Percentiles rank a stretch among this genome's conserved stretches.
Evolutionary conservation across 371 early-diverging fungal species (phyloP).

Genomic region (Racocetra persica): DNA sequence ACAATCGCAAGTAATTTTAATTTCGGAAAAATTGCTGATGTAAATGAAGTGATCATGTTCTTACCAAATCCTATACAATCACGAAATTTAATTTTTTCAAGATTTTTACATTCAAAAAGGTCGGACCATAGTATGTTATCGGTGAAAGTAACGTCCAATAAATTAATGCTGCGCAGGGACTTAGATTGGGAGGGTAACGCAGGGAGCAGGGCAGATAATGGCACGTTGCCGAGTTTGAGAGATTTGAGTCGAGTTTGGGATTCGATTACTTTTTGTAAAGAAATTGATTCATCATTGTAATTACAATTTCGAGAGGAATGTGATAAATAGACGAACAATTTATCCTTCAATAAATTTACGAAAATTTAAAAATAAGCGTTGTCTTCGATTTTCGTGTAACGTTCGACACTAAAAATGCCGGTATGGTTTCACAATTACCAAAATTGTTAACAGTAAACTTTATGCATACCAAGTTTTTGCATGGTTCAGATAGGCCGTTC

Average conservation of each 20-base stretch:
- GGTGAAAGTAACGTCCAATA: neutral
- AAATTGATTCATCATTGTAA: neutral
- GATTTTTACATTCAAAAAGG: neutral
- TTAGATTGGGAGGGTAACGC: conserved; percentile 1
- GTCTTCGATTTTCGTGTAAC: too few relatives aligned
- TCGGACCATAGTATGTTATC: neutral
- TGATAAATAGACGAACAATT: conserved; percentile 26
- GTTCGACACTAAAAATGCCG: too few relatives aligned
- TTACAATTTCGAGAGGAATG: conserved; percentile 6
- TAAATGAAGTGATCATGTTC: neutral
- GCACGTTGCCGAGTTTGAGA: conserved; percentile 7
- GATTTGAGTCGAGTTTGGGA: conserved; percentile 15
- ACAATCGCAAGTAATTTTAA: conserved; percentile 31
- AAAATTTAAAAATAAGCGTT: neutral
- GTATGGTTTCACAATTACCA: neutral
- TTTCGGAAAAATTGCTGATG: neutral
- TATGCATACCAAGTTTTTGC: conserved; percentile 20
- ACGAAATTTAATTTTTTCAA: conserved; percentile 30
- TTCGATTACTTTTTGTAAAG: conserved; percentile 14
- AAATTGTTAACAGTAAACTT: neutral
- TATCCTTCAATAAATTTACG: neutral
- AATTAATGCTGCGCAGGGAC: neutral
- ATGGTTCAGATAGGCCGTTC: neutral
- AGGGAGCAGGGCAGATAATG: neutral
- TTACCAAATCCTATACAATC: conserved; percentile 32